These are phyloP conservation scores for Myxozyma kluyveri DNA, from an alignment of 805 yeast genomes.

Conservation along the genomic window DNA sequence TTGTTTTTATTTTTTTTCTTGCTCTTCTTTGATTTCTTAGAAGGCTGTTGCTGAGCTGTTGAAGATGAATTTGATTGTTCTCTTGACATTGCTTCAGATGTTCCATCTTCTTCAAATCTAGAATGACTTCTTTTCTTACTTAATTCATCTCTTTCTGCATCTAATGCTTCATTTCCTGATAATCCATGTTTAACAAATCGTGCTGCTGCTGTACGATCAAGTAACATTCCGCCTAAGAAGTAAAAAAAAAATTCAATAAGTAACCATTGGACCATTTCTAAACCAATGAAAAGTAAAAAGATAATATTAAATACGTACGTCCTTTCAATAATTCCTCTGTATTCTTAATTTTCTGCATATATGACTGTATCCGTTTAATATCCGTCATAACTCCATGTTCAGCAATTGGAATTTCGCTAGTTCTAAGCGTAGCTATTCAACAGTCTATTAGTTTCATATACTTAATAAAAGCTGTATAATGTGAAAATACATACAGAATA, in stretches of 20 bases:
- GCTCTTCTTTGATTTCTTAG: not conserved
- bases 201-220: conserved; percentile 22
- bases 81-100: not conserved
- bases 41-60: not conserved
- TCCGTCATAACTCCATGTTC: conserved; percentile 24
- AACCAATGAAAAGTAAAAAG: not conserved
- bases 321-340: conserved; percentile 25
- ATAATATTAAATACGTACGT: conserved; percentile 9
- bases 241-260: not conserved
- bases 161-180: conserved; percentile 19
- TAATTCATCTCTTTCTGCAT: conserved; percentile 8
- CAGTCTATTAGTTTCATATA: not conserved
- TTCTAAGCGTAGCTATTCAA: conserved; percentile 18
- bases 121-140: not conserved
- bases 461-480: too few species aligned
- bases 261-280: too few species aligned
- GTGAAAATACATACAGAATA: conserved; percentile 12
- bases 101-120: not conserved
- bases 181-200: conserved; percentile 27
- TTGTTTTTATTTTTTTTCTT: not conserved
- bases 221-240: conserved; percentile 14
- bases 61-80: not conserved
- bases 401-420: conserved; percentile 2
- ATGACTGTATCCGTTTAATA: conserved; percentile 20
- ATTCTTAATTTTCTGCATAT: conserved; percentile 24